Base-by-base conservation (phyloP, 352 stramenopile genomes). In the Globisporangium spiculum region DNA sequence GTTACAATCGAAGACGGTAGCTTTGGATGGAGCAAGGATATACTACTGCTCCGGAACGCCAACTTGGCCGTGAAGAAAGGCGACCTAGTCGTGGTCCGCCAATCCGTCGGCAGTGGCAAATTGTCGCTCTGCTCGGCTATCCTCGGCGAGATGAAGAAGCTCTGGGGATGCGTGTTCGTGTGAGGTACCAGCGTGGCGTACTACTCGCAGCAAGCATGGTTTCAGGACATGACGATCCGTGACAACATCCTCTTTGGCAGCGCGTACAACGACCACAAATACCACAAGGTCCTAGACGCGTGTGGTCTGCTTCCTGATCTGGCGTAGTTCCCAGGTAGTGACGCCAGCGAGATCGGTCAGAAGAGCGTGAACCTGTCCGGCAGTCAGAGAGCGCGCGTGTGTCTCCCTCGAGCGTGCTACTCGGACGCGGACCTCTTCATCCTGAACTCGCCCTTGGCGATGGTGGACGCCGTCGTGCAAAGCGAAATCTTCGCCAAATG, bases 391-490 rank as follows among this genome's bases (percentile, higher is more conserved):
- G 50, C 50, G 50, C 50, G 50, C 50, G 22, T 56, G n/a, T 56
- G n/a, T 7, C 56, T 61, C n/a, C 26, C 56, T 6, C 6, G 27
- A 14, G 56, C 56, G 30, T 61, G 56, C 56, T 61, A 61, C 56
- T 48, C 30, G 30, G 56, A 61, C 20, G 56, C 27, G 3, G 34
- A 46, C 16, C 30, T 78, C n/a, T 91, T 90, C 70, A 57, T 98
- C 4, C 73, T 98, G 8, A 93, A 98, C 70, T 91, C 98, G 71
- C 78, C 87, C 16, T 71, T 98, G 1, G 79, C 76, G 30, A 91
- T 91, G n/a, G 93, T 98, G 1, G 94, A 98, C 75, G 85, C 85
- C 48, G 88, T 98, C 72, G 93, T 98, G 30, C 89, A 81, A 16
- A 83, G 83, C 57, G 81, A 94, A 72, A 66, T 98, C n/a, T 98